Conservation (phyloP, 345 rosid genomes). For the Arabidopsis thaliana region TAIR10.1 NC_003075.7:6432501-6433000, state of each 20-base stretch:
- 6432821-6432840: conserved; percentile 1
- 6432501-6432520: conserved; percentile 86
- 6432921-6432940: not conserved
- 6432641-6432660: not conserved
- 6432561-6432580: not conserved
- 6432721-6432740: not conserved
- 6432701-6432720: no score
- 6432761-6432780: not conserved
- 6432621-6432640: conserved; percentile 26
- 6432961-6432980: not conserved
- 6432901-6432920: not conserved
- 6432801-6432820: conserved; percentile 10
- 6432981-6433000: not conserved
- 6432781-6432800: conserved; percentile 15
- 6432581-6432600: not conserved
- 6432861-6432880: not conserved
- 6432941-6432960: no score
- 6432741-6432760: not conserved
- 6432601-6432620: not conserved
- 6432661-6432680: not conserved
- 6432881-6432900: no score
- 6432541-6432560: conserved; percentile 72
- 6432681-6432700: not conserved
- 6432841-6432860: conserved; percentile 17
- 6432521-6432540: conserved; percentile 95